These are phyloP conservation scores for Angomonas ambiguus DNA, from an alignment of 208 protist species.

Conservation along the genomic window DNA sequence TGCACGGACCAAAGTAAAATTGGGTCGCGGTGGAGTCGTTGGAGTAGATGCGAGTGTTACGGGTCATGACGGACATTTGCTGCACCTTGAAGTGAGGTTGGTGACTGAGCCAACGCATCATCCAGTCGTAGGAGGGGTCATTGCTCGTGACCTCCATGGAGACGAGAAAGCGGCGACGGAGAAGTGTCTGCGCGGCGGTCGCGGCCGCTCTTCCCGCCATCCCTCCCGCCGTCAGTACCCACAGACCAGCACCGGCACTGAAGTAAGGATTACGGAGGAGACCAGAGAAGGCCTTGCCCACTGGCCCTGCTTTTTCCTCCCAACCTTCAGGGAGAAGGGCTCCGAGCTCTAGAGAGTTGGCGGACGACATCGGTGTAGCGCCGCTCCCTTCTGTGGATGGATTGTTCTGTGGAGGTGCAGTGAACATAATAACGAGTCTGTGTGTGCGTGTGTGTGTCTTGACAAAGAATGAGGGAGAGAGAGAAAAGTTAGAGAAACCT, in stretches of 20 bases:
- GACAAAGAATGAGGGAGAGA: no score
- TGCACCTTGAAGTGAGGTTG: constrained; percentile 63
- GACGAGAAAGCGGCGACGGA: constrained; percentile 66
- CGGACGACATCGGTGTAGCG: neutral
- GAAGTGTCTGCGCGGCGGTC: constrained; percentile 15
- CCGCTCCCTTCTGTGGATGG: no score
- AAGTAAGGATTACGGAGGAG: constrained; percentile 85
- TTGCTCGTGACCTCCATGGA: constrained; percentile 82
- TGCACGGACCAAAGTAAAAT: constrained; percentile 68
- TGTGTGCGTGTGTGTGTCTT: no score
- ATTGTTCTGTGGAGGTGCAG: no score
- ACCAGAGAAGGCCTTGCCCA: constrained; percentile 31
- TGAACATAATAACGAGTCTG: no score
- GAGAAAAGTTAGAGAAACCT: no score
- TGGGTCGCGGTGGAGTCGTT: constrained; percentile 59
- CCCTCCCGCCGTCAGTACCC: constrained; percentile 73
- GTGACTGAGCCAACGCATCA: constrained; percentile 79
- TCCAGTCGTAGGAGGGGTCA: constrained; percentile 76
- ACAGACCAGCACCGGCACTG: constrained; percentile 82
- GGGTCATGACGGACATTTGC: constrained; percentile 75
- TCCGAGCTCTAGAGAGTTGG: constrained; percentile 33
- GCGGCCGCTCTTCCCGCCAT: constrained; percentile 26
- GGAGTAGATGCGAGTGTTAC: constrained; percentile 36
- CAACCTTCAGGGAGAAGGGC: constrained; percentile 54
- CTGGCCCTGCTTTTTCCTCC: constrained; percentile 36